These are phyloP conservation scores for Trichoderma semiorbis DNA, from an alignment of 2,329 filamentous ascomycete species.

Conservation along the genomic window DNA sequence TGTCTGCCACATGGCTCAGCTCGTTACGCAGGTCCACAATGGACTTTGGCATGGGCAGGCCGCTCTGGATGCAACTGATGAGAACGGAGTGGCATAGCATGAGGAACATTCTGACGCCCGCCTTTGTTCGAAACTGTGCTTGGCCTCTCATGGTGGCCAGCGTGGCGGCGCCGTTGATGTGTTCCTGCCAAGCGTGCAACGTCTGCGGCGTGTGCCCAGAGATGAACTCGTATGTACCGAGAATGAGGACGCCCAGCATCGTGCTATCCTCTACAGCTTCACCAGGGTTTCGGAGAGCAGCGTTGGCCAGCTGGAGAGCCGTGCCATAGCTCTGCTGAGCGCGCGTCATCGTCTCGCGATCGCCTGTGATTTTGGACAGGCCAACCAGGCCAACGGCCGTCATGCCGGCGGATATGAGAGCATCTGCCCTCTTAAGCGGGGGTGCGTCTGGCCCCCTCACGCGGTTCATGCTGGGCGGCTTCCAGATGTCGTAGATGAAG, in stretches of 20 bases:
- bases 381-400: conserved; percentile 53
- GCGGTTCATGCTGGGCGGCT: conserved; percentile 35
- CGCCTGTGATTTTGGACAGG: conserved; percentile 44
- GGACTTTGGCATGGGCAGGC: conserved; percentile 45
- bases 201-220: conserved; percentile 45
- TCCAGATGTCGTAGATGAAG: conserved; percentile 53
- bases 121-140: conserved; percentile 43
- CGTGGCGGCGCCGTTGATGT: conserved; percentile 50
- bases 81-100: conserved; percentile 51
- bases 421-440: conserved; percentile 9
- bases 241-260: conserved; percentile 51
- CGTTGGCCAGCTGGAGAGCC: conserved; percentile 49
- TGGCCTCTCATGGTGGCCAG: conserved; percentile 49
- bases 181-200: conserved; percentile 50
- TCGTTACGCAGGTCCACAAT: conserved; percentile 46
- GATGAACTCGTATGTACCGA: conserved; percentile 54
- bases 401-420: conserved; percentile 48
- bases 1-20: conserved; percentile 36
- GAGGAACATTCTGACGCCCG: conserved; percentile 50
- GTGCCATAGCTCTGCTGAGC: conserved; percentile 50
- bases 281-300: conserved; percentile 43
- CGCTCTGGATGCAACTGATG: conserved; percentile 50
- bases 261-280: conserved; percentile 48
- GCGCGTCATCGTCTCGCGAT: conserved; percentile 41
- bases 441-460: conserved; percentile 36